Base-by-base conservation (phyloP, 345 rosid genomes). In the Alliaria petiolata region DNA sequence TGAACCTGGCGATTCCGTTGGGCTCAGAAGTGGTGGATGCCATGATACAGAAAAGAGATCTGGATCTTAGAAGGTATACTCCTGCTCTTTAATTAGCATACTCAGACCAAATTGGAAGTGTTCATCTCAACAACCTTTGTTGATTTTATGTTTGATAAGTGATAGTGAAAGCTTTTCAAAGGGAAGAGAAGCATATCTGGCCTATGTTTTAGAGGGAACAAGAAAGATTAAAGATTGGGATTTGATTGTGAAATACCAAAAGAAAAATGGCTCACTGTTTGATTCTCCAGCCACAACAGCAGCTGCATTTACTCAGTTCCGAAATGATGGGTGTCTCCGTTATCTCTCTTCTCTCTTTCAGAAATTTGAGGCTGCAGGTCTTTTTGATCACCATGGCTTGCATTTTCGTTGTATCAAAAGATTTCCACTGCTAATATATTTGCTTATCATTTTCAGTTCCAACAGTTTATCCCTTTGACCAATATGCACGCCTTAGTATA, bases 201-300 rank as follows among this genome's bases (percentile, higher is more conserved):
- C 82, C 15, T 93, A 85, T 70, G 78, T 86, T 74, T 82, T 87
- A 6, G 96, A 93, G 79, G 98, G 93, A 73, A 81, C 83, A 65
- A 81, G 85, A 16, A 78, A 76, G 22, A 31, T 67, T 6, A 85
- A 81, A 57, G 84, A 89, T 62, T 87, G 92, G 96, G 86, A 82
- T 75, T 72, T 70, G 82, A 74, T 85, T 46, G 80, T 80, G 78
- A 89, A 85, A 63, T 85, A 85, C 77, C 92, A 90, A 71, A 81
- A 86, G 59, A 83, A 76, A 76, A 83, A 90, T 16, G 97, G 98
- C 0, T 93, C 96, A 3, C 54, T 93, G 70, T 93, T 85, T 63
- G 82, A 93, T 78, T 93, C 97, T 66, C 98, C 98, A 57, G 85
- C 98, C 15, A 57, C 97, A 74, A 87, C 98, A 52, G 98, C 97